phyloP scores from a whole-genome alignment of 768 basidiomycete species.

The Amanita rubescens region DNA sequence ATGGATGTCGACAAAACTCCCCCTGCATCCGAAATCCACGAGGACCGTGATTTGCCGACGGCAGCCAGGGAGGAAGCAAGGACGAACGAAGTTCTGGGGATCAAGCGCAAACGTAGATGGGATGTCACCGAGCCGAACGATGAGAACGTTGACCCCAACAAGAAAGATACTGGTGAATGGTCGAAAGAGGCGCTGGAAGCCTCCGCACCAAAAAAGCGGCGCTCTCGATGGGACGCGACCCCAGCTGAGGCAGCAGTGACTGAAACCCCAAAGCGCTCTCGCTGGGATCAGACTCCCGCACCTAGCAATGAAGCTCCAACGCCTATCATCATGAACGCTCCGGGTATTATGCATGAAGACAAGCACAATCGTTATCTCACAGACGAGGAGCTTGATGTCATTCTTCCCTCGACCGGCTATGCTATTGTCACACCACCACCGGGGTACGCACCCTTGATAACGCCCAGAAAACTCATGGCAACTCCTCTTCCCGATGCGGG shows the following conservation, averaged over 20 bases:
- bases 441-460: constrained; percentile 79
- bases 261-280: constrained; percentile 81
- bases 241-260: constrained; percentile 59
- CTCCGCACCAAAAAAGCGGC: constrained; percentile 81
- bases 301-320: constrained; percentile 52
- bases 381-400: constrained; percentile 90
- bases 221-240: constrained; percentile 94
- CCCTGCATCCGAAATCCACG: constrained; percentile 71
- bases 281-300: constrained; percentile 95
- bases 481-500: constrained; percentile 50
- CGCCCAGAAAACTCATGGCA: constrained; percentile 56
- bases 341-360: constrained; percentile 84
- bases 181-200: constrained; percentile 68
- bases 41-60: constrained; percentile 62
- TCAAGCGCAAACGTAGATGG: constrained; percentile 78
- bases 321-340: constrained; percentile 84
- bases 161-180: constrained; percentile 58
- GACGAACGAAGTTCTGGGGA: constrained; percentile 29
- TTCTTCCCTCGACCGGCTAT: constrained; percentile 85
- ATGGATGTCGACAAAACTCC: constrained; percentile 92
- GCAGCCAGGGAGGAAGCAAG: constrained; percentile 40
- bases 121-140: constrained; percentile 58
- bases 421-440: constrained; percentile 89
- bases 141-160: constrained; percentile 59
- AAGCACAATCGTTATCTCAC: constrained; percentile 94